A percentile compares a stretch with the other conserved stretches of the same genome.
phyloP scores from a whole-genome alignment of 1,284 basidiomycete species.

The Schizophyllum commune region DNA sequence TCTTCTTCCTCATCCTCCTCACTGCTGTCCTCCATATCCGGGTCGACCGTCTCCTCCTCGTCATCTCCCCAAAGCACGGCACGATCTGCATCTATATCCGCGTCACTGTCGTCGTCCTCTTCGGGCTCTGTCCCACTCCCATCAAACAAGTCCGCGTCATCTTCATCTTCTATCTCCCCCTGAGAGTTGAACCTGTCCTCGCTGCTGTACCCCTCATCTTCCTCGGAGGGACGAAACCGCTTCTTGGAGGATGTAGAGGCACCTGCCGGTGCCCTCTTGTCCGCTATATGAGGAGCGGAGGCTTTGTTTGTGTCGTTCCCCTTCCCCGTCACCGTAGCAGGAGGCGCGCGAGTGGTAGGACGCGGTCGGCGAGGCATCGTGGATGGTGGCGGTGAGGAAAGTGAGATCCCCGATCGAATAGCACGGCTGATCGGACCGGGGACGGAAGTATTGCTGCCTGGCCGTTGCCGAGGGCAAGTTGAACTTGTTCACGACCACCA shows the following conservation, averaged over 20 bases:
- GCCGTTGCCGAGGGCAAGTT: no score
- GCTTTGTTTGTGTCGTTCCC: background rate
- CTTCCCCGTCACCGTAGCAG: background rate
- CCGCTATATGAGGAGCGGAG: background rate
- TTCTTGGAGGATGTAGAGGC: background rate
- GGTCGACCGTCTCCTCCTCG: conserved; percentile 16
- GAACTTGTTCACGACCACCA: no score
- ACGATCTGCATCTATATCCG: conserved; percentile 39
- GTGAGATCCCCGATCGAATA: background rate
- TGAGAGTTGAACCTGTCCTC: background rate
- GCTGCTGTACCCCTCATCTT: conserved; percentile 2
- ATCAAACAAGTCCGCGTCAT: conserved; percentile 12
- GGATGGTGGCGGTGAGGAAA: background rate
- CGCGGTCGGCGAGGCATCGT: conserved; percentile 29
- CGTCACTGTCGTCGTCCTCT: conserved; percentile 20
- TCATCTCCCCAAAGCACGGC: conserved; percentile 53
- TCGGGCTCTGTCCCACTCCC: conserved; percentile 7
- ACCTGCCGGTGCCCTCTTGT: background rate
- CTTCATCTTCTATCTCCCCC: conserved; percentile 2
- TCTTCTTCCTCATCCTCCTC: conserved; percentile 19
- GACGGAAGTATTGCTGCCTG: no score
- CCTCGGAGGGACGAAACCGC: background rate
- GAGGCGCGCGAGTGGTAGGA: conserved; percentile 17
- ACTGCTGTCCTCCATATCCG: conserved; percentile 22
- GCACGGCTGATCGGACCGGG: background rate